phyloP scores from a whole-genome alignment of 331 rosid genomes.

The Malus hybrid region DNA sequence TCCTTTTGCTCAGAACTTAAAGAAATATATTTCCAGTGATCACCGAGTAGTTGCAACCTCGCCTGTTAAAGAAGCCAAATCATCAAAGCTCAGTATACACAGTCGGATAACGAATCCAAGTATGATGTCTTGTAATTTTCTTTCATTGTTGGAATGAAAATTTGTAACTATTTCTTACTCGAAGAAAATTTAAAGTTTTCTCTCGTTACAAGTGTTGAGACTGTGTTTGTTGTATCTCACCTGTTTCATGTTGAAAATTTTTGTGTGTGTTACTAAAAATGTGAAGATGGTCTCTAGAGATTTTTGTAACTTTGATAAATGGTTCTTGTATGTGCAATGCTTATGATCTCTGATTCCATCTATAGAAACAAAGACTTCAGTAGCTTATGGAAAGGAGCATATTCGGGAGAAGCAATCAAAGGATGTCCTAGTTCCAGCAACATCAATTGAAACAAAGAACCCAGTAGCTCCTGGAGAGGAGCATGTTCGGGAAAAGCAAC shows the following conservation, averaged over 20 bases:
- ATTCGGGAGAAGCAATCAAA: neutral
- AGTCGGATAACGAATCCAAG: neutral
- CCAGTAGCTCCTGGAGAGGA: conserved; percentile 7
- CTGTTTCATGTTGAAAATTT: neutral
- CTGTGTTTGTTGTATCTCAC: neutral
- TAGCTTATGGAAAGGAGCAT: conserved; percentile 13
- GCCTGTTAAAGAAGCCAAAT: neutral
- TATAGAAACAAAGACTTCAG: neutral
- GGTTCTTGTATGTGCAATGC: neutral
- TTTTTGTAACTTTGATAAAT: neutral
- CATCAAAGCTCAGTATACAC: neutral
- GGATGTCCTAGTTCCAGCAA: conserved; percentile 4
- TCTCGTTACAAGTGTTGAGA: neutral
- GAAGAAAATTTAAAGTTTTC: too few species aligned
- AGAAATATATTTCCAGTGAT: neutral
- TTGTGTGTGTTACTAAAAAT: neutral
- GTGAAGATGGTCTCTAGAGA: neutral
- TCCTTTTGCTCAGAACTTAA: neutral
- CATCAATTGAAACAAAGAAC: neutral
- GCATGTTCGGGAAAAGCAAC: neutral
- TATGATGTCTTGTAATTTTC: too few species aligned
- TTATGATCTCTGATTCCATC: neutral
- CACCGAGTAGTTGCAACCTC: neutral
- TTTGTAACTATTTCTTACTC: too few species aligned
- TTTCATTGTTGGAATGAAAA: too few species aligned